phyloP scores from a whole-genome alignment of 2,329 filamentous ascomycete species.

The Aureobasidium namibiae region DNA sequence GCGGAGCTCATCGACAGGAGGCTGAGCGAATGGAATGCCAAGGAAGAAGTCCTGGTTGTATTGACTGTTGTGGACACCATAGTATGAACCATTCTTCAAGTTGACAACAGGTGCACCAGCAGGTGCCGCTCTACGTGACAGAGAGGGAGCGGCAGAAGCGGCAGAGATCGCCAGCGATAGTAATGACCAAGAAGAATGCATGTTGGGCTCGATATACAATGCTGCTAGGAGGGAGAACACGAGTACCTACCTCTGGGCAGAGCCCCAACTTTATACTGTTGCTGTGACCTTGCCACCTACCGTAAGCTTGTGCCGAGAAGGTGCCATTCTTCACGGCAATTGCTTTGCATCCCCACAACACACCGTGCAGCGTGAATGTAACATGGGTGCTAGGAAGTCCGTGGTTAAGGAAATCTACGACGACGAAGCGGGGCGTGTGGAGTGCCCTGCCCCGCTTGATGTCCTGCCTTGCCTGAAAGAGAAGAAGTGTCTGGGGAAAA shows the following conservation, averaged over 20 bases:
- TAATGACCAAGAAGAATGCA: conserved; percentile 9
- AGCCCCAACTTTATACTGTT: not conserved
- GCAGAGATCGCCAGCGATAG: conserved; percentile 1
- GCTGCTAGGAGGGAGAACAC: not conserved
- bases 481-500: not conserved
- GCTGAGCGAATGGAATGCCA: conserved; percentile 25
- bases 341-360: not conserved
- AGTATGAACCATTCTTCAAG: conserved; percentile 36
- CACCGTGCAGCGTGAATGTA: not conserved
- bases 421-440: conserved; percentile 4
- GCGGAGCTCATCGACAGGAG: conserved; percentile 19
- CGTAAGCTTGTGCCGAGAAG: not conserved
- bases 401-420: not conserved
- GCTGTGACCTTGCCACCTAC: not conserved
- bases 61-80: conserved; percentile 30
- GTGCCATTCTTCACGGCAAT: not conserved
- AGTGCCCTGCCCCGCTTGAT: not conserved
- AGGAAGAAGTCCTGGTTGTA: conserved; percentile 36
- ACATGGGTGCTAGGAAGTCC: not conserved
- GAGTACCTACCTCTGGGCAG: not conserved
- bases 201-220: not conserved
- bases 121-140: conserved; percentile 2
- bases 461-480: not conserved
- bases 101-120: conserved; percentile 24
- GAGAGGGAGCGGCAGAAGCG: conserved; percentile 4